A percentile compares a stretch with the other conserved stretches of the same genome.
phyloP scores from a whole-genome alignment of 352 stramenopile genomes.

The Globisporangium cederbergense region DNA sequence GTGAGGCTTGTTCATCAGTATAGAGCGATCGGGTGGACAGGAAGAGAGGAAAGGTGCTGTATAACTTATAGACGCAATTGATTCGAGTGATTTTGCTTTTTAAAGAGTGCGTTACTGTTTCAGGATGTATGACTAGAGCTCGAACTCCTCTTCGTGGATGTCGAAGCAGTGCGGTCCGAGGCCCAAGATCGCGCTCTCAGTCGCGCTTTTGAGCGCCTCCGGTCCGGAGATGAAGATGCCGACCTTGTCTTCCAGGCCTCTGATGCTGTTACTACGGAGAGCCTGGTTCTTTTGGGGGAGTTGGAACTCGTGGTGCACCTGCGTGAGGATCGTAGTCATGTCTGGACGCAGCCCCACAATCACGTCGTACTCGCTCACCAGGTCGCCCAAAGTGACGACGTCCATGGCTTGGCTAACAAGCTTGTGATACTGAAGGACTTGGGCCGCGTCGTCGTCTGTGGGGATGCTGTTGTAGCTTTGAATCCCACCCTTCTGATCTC shows the following conservation, averaged over 20 bases:
- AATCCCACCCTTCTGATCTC: slow-evolving; percentile 1
- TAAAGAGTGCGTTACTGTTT: neutral
- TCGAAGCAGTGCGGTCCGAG: neutral
- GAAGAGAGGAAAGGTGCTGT: neutral
- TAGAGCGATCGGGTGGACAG: neutral
- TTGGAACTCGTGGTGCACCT: slow-evolving; percentile 23
- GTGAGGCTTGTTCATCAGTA: neutral
- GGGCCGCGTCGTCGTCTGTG: neutral
- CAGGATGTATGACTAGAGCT: neutral
- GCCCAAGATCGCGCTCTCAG: neutral
- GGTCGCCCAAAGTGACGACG: slow-evolving; percentile 23
- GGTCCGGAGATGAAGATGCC: slow-evolving; percentile 18
- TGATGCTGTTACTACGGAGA: neutral
- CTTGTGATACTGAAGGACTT: neutral
- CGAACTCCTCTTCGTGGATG: slow-evolving; percentile 7
- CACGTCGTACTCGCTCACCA: slow-evolving; percentile 29
- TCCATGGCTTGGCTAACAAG: slow-evolving; percentile 1
- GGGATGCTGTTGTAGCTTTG: slow-evolving; percentile 5
- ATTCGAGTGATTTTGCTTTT: neutral
- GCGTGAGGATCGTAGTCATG: slow-evolving; percentile 25
- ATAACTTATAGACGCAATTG: neutral
- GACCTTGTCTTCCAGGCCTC: slow-evolving; percentile 16
- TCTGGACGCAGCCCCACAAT: slow-evolving; percentile 26
- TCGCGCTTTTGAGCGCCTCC: slow-evolving; percentile 3
- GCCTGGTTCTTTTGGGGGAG: neutral